Conservation (phyloP, 225 moss, liverwort and hornwort species). For the Pseudisothecium myosuroides region DNA sequence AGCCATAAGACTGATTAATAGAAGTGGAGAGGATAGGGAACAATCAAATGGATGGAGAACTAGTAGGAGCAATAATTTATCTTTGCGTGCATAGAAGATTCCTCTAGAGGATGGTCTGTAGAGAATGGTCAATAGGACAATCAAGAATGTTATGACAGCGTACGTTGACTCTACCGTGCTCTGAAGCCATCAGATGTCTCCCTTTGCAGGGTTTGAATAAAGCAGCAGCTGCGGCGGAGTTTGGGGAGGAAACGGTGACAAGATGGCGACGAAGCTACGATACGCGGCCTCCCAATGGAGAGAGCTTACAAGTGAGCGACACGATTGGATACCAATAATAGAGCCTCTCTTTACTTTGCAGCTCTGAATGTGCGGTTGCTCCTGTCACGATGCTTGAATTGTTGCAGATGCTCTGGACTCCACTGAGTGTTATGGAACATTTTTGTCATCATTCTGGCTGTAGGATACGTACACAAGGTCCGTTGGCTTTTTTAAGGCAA, state of each 20-base stretch:
- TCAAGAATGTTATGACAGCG: not conserved
- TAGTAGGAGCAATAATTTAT: not conserved
- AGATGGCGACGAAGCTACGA: constrained; percentile 90
- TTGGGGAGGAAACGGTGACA: constrained; percentile 62
- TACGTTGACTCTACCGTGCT: not conserved
- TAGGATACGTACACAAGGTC: constrained; percentile 72
- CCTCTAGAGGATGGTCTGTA: not conserved
- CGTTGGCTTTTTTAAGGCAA: constrained; percentile 59
- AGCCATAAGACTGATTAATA: not conserved
- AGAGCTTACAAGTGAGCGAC: constrained; percentile 79
- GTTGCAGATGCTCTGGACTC: not conserved
- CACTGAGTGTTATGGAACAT: not conserved
- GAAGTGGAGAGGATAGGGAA: not conserved
- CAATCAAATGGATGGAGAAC: not conserved
- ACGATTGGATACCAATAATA: not conserved
- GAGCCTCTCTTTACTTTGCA: not conserved
- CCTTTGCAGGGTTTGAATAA: constrained; percentile 3
- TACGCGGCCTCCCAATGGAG: constrained; percentile 90
- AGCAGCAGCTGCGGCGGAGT: constrained; percentile 26
- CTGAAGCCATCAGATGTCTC: not conserved
- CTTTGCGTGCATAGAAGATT: not conserved
- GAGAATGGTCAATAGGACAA: not conserved
- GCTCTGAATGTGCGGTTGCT: not conserved
- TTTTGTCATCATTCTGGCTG: constrained; percentile 12
- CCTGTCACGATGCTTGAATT: not conserved